Evolutionary conservation across 768 basidiomycete genomes (phyloP).

Genomic region (Boletus insuetus): DNA sequence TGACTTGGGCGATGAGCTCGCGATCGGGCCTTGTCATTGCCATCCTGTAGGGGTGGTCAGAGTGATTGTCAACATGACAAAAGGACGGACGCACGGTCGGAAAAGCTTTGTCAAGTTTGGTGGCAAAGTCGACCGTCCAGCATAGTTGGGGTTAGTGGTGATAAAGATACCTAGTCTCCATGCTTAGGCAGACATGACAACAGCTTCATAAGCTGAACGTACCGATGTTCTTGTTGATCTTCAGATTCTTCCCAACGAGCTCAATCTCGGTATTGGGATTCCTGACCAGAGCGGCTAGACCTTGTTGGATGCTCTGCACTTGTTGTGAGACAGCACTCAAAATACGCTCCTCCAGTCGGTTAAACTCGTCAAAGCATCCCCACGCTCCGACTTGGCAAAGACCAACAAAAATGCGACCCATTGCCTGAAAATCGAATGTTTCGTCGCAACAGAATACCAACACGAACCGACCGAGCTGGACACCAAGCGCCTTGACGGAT

Average conservation of each 20-base stretch:
- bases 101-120: slow-evolving; percentile 91
- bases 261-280: slow-evolving; percentile 92
- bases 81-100: slow-evolving; percentile 65
- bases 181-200: slow-evolving; percentile 1
- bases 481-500: slow-evolving; percentile 97
- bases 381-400: slow-evolving; percentile 99
- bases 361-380: slow-evolving; percentile 99
- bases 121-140: slow-evolving; percentile 89
- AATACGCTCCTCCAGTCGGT: slow-evolving; percentile 96
- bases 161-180: slow-evolving; percentile 82
- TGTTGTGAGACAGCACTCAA: slow-evolving; percentile 98
- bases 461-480: slow-evolving; percentile 97
- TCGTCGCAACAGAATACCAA: slow-evolving; percentile 99
- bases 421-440: slow-evolving; percentile 99
- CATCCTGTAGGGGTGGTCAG: slow-evolving; percentile 57
- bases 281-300: slow-evolving; percentile 76
- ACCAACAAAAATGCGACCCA: slow-evolving; percentile 99
- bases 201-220: slow-evolving; percentile 4
- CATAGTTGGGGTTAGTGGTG: slow-evolving; percentile 98
- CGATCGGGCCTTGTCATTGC: slow-evolving; percentile 99
- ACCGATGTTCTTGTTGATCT: slow-evolving; percentile 94
- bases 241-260: slow-evolving; percentile 90
- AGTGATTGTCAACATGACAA: background rate
- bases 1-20: slow-evolving; percentile 98
- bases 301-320: slow-evolving; percentile 97